A percentile compares a stretch with the other conserved stretches of the same genome.
phyloP scores from a whole-genome alignment of 1,284 basidiomycete species.

The Pascua sp. region DNA sequence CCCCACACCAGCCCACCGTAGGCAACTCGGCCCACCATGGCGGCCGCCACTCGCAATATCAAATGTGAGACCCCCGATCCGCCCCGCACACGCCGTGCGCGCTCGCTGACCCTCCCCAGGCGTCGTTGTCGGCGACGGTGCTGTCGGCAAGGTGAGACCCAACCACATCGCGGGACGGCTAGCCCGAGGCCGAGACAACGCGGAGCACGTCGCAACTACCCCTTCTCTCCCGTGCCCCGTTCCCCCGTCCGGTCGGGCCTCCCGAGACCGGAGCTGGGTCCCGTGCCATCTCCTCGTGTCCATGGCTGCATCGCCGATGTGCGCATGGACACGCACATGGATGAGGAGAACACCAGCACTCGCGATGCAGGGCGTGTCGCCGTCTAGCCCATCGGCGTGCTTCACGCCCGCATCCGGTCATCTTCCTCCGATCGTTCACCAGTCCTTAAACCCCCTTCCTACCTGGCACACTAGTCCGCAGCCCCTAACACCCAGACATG shows the following conservation, averaged over 20 bases:
- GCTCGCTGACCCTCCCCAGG: conserved; percentile 26
- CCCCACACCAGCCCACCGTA: not conserved
- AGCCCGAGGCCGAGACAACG: not conserved
- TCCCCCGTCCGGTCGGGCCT: too few relatives aligned
- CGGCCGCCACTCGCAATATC: conserved; percentile 27
- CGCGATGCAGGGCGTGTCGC: not conserved
- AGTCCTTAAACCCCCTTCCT: not conserved
- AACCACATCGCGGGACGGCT: too few relatives aligned
- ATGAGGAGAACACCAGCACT: too few relatives aligned
- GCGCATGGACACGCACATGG: too few relatives aligned
- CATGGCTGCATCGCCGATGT: too few relatives aligned
- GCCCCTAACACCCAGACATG: conserved; percentile 65
- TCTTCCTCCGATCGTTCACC: too few relatives aligned
- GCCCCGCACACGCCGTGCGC: not conserved
- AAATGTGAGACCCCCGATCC: conserved; percentile 22
- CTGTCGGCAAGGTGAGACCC: conserved; percentile 86
- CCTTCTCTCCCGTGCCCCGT: too few relatives aligned
- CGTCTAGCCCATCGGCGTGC: not conserved
- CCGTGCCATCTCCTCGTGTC: too few relatives aligned
- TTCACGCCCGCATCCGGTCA: too few relatives aligned
- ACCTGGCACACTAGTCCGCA: too few relatives aligned
- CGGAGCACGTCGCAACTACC: not conserved
- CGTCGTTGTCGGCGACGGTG: conserved; percentile 98
- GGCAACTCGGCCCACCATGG: too few relatives aligned
- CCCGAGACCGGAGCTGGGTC: too few relatives aligned